Evolutionary conservation across 345 rosid genomes (phyloP).

Genomic region (Eucalyptus microcorys): DNA sequence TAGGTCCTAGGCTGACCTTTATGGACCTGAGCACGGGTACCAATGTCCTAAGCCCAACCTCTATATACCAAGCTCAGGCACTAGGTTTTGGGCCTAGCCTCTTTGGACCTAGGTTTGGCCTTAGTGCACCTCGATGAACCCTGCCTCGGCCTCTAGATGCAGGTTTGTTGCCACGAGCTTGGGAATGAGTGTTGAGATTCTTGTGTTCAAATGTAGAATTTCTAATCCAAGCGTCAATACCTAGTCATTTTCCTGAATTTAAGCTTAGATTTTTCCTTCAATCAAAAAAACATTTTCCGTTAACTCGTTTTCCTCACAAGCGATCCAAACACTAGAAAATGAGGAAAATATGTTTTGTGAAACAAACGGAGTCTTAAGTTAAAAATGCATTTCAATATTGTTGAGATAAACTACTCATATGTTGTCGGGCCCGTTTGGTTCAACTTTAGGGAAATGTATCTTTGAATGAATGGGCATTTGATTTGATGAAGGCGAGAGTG

Average conservation of each 20-base stretch:
- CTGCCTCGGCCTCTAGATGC: rapidly evolving
- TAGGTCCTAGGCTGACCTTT: neutral
- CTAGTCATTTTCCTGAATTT: neutral
- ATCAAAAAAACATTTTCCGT: too few relatives aligned
- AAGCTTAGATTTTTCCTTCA: neutral
- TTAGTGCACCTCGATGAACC: too few relatives aligned
- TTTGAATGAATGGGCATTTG: too few relatives aligned
- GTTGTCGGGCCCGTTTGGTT: too few relatives aligned
- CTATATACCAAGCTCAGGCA: too few relatives aligned
- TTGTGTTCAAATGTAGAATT: neutral
- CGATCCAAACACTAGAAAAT: neutral
- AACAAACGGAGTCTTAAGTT: neutral
- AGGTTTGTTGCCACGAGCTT: neutral
- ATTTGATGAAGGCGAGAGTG: too few relatives aligned
- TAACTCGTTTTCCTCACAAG: neutral
- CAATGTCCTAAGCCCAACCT: neutral
- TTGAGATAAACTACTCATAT: neutral
- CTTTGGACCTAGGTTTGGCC: too few relatives aligned
- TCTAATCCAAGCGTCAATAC: neutral
- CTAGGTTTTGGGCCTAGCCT: too few relatives aligned
- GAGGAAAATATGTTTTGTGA: neutral
- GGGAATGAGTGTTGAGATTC: neutral
- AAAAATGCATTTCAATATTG: neutral
- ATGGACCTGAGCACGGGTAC: neutral
- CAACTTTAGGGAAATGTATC: too few relatives aligned